A percentile compares a stretch with the other conserved stretches of the same genome.
Conservation (phyloP, 257 asterid species). For the Scutellaria minor region DNA sequence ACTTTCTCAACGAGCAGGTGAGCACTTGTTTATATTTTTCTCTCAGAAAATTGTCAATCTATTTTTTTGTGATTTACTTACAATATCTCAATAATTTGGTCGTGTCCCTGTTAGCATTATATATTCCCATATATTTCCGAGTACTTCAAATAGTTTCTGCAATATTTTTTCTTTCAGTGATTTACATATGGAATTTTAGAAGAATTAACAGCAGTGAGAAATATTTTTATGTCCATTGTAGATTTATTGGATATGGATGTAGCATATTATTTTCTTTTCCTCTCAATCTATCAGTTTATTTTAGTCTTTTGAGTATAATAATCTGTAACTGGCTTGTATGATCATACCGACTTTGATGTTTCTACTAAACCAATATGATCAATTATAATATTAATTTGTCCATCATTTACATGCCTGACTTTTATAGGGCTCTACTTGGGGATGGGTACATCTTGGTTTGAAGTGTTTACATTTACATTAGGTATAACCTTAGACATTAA, state of each 20-base stretch:
- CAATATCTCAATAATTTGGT: constrained; percentile 14
- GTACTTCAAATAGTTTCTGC: neutral
- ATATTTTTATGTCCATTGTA: constrained; percentile 7
- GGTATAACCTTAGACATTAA: neutral
- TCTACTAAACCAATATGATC: constrained; percentile 22
- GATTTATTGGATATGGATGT: constrained; percentile 24
- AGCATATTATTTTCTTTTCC: constrained; percentile 13
- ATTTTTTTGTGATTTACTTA: constrained; percentile 10
- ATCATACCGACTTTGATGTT: constrained; percentile 18
- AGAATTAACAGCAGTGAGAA: neutral
- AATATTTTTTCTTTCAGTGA: neutral
- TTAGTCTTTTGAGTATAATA: neutral
- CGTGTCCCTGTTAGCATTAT: constrained; percentile 10
- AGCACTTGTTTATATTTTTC: constrained; percentile 28
- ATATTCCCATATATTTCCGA: neutral
- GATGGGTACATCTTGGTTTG: too few species aligned
- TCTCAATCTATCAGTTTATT: constrained; percentile 6
- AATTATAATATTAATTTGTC: constrained; percentile 19
- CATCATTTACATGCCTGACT: neutral
- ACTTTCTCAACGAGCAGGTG: constrained; percentile 97
- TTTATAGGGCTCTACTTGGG: constrained; percentile 1
- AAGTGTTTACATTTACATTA: constrained; percentile 4
- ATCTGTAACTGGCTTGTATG: constrained; percentile 22
- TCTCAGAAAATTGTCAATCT: neutral
- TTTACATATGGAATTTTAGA: constrained; percentile 7